A percentile compares a stretch with the other conserved stretches of the same genome.
phyloP scores from a whole-genome alignment of 192 early-diverging fungal species.

The Mortierella alpina region DNA sequence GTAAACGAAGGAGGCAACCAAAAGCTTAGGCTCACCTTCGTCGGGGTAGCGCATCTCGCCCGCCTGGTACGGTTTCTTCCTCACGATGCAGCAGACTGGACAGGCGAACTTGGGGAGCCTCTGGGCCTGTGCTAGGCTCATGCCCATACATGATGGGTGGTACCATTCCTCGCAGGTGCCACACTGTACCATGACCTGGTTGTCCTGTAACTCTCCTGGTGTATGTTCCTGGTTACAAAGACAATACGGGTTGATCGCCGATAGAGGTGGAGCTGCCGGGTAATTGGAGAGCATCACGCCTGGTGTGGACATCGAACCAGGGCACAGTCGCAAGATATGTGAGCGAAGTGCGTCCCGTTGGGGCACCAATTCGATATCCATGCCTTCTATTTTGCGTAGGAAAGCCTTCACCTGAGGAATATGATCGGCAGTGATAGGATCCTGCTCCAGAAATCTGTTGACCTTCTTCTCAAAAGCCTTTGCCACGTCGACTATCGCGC shows the following conservation, averaged over 20 bases:
- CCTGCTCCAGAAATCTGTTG: conserved; percentile 19
- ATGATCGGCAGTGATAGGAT: conserved; percentile 30
- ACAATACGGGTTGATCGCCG: conserved; percentile 9
- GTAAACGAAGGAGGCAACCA: no score
- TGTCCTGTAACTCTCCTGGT: conserved; percentile 14
- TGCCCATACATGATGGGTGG: conserved; percentile 67
- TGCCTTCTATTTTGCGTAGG: conserved; percentile 55
- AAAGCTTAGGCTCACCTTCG: conserved; percentile 18
- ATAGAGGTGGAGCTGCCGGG: conserved; percentile 27
- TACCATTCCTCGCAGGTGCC: conserved; percentile 75
- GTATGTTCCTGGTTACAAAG: conserved; percentile 9
- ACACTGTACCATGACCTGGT: conserved; percentile 69
- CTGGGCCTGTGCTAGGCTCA: conserved; percentile 57
- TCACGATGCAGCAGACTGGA: conserved; percentile 61
- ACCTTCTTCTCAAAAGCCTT: conserved; percentile 20
- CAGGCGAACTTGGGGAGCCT: conserved; percentile 63
- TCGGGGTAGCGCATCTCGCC: conserved; percentile 12
- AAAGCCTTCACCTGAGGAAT: conserved; percentile 43
- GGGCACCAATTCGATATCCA: conserved; percentile 51
- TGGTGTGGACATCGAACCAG: conserved; percentile 22
- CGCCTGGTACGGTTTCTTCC: conserved; percentile 25
- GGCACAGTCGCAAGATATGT: conserved; percentile 48
- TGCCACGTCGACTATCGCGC: conserved; percentile 9
- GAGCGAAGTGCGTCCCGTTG: conserved; percentile 54
- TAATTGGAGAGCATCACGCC: conserved; percentile 17